phyloP scores from a whole-genome alignment of 2,329 filamentous ascomycete species.

The Exserohilum rostratum region DNA sequence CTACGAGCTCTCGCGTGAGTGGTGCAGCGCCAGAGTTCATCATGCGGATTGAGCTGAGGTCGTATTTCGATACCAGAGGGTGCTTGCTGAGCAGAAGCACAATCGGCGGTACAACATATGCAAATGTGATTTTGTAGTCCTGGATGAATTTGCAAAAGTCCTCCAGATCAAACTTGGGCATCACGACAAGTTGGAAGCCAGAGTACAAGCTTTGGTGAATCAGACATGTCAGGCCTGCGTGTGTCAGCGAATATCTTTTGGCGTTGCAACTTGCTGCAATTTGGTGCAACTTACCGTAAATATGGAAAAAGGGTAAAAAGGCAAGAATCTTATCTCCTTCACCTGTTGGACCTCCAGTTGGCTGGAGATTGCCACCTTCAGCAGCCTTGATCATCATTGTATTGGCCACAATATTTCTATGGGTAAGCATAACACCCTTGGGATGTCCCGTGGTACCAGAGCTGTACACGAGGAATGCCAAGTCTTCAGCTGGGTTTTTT shows the following conservation, averaged over 20 bases:
- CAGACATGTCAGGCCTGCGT: slow-evolving; percentile 69
- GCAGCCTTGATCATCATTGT: slow-evolving; percentile 51
- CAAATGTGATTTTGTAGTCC: slow-evolving; percentile 74
- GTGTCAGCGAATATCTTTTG: background rate
- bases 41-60: slow-evolving; percentile 79
- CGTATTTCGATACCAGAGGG: slow-evolving; percentile 77
- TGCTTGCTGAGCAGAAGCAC: slow-evolving; percentile 81
- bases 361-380: slow-evolving; percentile 59
- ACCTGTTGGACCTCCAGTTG: slow-evolving; percentile 64
- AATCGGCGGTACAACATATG: slow-evolving; percentile 84
- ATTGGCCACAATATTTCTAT: slow-evolving; percentile 83
- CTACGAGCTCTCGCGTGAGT: slow-evolving; percentile 78
- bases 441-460: slow-evolving; percentile 89
- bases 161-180: slow-evolving; percentile 82
- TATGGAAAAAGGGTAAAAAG: slow-evolving; percentile 88
- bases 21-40: slow-evolving; percentile 89
- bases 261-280: slow-evolving; percentile 29
- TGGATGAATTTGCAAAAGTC: slow-evolving; percentile 79
- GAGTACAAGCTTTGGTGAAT: slow-evolving; percentile 71
- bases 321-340: slow-evolving; percentile 75
- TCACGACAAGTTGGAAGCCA: slow-evolving; percentile 71
- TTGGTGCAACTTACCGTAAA: slow-evolving; percentile 68
- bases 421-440: slow-evolving; percentile 88
- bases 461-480: slow-evolving; percentile 86
- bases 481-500: slow-evolving; percentile 71